These are phyloP conservation scores for Mycena belliarum DNA, from an alignment of 768 basidiomycete genomes.

Conservation along the genomic window DNA sequence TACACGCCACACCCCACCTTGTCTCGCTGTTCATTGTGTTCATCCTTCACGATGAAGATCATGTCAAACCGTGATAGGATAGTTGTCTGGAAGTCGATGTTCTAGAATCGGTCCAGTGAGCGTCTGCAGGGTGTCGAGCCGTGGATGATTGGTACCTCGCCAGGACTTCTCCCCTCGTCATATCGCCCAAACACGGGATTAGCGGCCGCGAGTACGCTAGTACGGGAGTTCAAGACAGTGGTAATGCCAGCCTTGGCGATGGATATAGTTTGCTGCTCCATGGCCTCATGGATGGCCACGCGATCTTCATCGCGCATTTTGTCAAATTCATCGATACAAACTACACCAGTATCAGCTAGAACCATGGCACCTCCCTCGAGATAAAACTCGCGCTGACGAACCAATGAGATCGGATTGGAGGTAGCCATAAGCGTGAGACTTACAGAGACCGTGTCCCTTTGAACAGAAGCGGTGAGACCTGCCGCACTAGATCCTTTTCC, in stretches of 20 bases:
- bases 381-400: conserved; percentile 90
- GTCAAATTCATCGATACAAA: conserved; percentile 99
- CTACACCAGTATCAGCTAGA: conserved; percentile 95
- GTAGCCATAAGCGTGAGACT: conserved; percentile 28
- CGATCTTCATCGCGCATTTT: conserved; percentile 99
- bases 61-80: conserved; percentile 98
- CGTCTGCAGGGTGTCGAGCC: neutral
- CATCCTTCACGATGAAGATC: conserved; percentile 99
- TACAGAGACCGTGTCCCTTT: conserved; percentile 89
- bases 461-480: conserved; percentile 96
- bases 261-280: conserved; percentile 99
- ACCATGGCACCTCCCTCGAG: conserved; percentile 99
- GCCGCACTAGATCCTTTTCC: conserved; percentile 99
- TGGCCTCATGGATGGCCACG: conserved; percentile 98
- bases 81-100: conserved; percentile 97
- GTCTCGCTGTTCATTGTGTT: conserved; percentile 93
- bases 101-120: conserved; percentile 42
- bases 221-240: conserved; percentile 93
- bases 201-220: conserved; percentile 94
- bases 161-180: conserved; percentile 94
- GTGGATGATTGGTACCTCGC: conserved; percentile 60
- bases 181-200: conserved; percentile 98
- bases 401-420: conserved; percentile 4
- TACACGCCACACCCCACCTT: conserved; percentile 54
- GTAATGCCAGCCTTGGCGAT: conserved; percentile 99